These are phyloP conservation scores for Vachellia pachyceras DNA, from an alignment of 306 rosid species.

Conservation along the genomic window DNA sequence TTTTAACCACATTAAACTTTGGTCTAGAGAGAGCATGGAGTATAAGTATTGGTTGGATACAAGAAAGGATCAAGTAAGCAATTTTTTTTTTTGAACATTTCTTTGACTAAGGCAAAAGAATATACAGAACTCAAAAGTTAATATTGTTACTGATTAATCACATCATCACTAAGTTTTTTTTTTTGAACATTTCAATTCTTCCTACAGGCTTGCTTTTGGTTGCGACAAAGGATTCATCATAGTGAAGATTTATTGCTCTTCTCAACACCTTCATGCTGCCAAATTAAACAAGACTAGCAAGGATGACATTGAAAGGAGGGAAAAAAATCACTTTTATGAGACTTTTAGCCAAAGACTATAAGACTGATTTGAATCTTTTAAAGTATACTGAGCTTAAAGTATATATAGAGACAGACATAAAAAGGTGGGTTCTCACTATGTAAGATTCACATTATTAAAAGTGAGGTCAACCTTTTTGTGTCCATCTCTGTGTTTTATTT, in stretches of 20 bases:
- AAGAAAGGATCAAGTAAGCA: conserved; percentile 56
- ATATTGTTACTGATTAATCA: conserved; percentile 4
- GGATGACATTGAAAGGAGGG: not conserved
- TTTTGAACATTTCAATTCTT: not conserved
- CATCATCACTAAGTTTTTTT: not conserved
- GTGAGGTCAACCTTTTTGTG: not conserved
- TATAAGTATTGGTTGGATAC: conserved; percentile 54
- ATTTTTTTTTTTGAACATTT: conserved; percentile 7
- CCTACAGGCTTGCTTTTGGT: conserved; percentile 60
- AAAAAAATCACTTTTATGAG: not conserved
- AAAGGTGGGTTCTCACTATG: not conserved
- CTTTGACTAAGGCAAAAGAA: conserved; percentile 3
- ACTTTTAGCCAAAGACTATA: conserved; percentile 4
- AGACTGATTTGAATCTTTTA: not conserved
- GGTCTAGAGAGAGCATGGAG: conserved; percentile 72
- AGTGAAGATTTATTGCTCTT: conserved; percentile 28
- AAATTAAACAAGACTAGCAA: conserved; percentile 21
- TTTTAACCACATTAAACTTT: conserved; percentile 46
- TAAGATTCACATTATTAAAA: too few relatives aligned
- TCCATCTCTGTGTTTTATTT: not conserved
- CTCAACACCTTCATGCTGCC: conserved; percentile 14
- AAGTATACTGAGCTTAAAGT: too few relatives aligned
- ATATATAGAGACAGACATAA: too few relatives aligned
- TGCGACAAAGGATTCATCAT: conserved; percentile 58
- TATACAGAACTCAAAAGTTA: not conserved